Conservation (phyloP, 345 rosid genomes). For the Gossypium sturtianum region DNA sequence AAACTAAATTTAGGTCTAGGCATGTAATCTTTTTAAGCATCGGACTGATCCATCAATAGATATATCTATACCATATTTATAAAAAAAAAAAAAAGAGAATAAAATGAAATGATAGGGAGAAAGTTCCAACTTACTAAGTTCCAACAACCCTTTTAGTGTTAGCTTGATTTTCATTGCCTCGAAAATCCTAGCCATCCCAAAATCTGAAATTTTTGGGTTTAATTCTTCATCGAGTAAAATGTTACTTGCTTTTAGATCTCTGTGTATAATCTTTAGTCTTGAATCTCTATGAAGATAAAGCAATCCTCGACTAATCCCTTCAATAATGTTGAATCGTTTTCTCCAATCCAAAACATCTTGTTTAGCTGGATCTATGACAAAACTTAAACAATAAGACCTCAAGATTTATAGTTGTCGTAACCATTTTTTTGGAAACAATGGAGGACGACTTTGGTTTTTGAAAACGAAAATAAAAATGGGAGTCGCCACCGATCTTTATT, state of each 20-base stretch:
- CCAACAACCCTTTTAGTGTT: slow-evolving; percentile 24
- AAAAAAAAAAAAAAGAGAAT: background rate
- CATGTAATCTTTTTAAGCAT: too few relatives aligned
- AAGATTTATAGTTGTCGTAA: too few relatives aligned
- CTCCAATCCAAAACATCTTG: background rate
- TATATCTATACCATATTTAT: too few relatives aligned
- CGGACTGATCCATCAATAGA: too few relatives aligned
- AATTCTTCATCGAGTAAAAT: slow-evolving; percentile 23
- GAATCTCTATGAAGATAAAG: slow-evolving; percentile 18
- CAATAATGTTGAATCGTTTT: background rate
- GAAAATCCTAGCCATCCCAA: slow-evolving; percentile 35
- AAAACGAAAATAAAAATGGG: too few relatives aligned
- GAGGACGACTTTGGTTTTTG: too few relatives aligned
- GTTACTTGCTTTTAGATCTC: slow-evolving; percentile 31
- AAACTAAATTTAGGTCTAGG: too few relatives aligned
- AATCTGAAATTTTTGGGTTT: slow-evolving; percentile 30
- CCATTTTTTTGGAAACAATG: too few relatives aligned
- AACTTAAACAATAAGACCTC: background rate
- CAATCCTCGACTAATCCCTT: background rate
- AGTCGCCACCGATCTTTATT: too few relatives aligned
- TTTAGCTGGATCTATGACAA: background rate
- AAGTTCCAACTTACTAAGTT: slow-evolving; percentile 14
- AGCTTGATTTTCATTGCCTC: slow-evolving; percentile 18
- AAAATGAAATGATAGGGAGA: background rate
- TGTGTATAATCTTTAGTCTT: slow-evolving; percentile 24